phyloP scores from a whole-genome alignment of 805 yeast genomes.

The Candida ulmi region DNA sequence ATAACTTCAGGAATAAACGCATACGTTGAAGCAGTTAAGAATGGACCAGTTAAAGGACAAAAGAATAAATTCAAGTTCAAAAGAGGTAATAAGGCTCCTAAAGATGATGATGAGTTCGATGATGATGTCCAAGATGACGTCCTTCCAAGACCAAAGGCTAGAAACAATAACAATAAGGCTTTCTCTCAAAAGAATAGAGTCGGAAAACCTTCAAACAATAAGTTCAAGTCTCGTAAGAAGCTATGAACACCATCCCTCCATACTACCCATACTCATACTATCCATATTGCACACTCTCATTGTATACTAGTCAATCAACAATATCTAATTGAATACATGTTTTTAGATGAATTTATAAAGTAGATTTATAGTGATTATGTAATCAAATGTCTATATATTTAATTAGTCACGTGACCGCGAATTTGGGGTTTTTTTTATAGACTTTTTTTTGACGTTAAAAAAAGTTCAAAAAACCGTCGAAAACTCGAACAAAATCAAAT shows the following conservation, averaged over 20 bases:
- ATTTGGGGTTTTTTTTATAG: neutral
- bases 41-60: slow-evolving; percentile 93
- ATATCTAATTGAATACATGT: no score
- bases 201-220: slow-evolving; percentile 28
- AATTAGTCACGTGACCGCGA: no score
- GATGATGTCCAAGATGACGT: slow-evolving; percentile 38
- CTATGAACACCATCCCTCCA: no score
- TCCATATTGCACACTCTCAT: neutral
- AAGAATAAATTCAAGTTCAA: slow-evolving; percentile 85
- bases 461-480: no score
- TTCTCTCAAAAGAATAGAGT: slow-evolving; percentile 15
- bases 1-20: slow-evolving; percentile 73
- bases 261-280: no score
- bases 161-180: slow-evolving; percentile 5
- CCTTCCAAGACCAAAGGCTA: slow-evolving; percentile 11
- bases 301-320: neutral
- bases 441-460: no score
- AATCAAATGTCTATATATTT: no score
- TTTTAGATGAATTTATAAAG: no score
- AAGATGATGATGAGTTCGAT: slow-evolving; percentile 50
- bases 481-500: no score
- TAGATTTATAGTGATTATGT: no score
- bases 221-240: slow-evolving; percentile 57
- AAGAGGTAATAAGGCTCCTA: slow-evolving; percentile 48
- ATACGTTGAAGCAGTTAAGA: slow-evolving; percentile 87